Conservation (phyloP, 345 rosid genomes). For the Gossypium raimondii region DNA sequence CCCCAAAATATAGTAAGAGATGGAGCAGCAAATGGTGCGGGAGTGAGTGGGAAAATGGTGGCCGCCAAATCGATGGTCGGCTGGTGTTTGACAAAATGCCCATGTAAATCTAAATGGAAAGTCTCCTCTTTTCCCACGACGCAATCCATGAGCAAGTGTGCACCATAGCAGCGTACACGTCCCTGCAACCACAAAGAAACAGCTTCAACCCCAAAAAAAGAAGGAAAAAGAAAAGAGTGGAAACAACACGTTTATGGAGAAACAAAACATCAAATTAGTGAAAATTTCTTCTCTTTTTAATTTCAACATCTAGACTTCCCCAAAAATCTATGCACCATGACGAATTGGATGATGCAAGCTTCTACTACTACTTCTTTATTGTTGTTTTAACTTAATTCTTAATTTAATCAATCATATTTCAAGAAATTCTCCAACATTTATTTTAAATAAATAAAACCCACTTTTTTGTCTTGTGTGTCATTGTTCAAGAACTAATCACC, state of each 20-base stretch:
- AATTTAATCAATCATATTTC: not conserved
- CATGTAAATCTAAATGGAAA: not conserved
- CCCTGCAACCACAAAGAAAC: not conserved
- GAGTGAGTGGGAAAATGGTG: conserved; percentile 21
- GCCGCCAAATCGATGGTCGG: conserved; percentile 19
- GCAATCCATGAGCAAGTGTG: not conserved
- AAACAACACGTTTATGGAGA: not conserved
- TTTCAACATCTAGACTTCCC: conserved; percentile 9
- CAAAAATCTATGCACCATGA: conserved; percentile 27
- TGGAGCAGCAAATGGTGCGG: conserved; percentile 14
- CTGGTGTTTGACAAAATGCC: conserved; percentile 8
- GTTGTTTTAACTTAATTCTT: not conserved
- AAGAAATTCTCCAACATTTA: not conserved
- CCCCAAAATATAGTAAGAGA: not conserved
- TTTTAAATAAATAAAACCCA: not conserved
- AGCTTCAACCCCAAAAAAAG: not conserved
- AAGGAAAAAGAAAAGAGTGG: not conserved
- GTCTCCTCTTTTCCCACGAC: not conserved
- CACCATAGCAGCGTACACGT: conserved; percentile 4
- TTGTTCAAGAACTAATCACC: conserved; percentile 8
- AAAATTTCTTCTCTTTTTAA: not conserved
- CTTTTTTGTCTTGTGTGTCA: not conserved
- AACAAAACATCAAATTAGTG: not conserved
- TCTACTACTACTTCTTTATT: conserved; percentile 3
- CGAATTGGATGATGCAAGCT: conserved; percentile 28